Percentiles rank a stretch among this genome's conserved stretches.
These are phyloP conservation scores for Chlorella sp. DNA, from an alignment of 139 green algal species.

Conservation along the genomic window DNA sequence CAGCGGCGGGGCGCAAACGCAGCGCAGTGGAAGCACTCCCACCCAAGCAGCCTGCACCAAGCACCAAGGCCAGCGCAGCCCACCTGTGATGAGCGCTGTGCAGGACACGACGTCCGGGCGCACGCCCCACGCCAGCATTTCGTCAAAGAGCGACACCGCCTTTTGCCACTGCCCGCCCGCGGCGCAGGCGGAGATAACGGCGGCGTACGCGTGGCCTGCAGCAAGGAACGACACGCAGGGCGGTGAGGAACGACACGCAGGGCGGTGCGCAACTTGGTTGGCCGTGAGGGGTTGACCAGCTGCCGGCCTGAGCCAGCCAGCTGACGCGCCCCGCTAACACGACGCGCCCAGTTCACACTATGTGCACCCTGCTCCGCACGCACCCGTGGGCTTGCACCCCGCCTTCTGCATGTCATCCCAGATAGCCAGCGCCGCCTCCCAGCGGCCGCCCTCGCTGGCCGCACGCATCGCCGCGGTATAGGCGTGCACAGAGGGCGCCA, in stretches of 20 bases:
- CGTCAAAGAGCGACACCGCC: slow-evolving; percentile 82
- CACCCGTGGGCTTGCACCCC: slow-evolving; percentile 64
- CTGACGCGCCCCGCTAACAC: no score
- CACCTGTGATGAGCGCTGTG: slow-evolving; percentile 79
- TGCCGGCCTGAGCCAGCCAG: no score
- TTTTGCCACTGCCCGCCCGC: slow-evolving; percentile 74
- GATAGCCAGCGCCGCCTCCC: slow-evolving; percentile 71
- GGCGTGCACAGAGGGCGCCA: slow-evolving; percentile 81
- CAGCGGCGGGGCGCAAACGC: background rate
- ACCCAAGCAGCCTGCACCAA: no score
- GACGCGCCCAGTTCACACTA: no score
- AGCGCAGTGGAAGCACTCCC: no score
- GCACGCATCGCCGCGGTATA: slow-evolving; percentile 90
- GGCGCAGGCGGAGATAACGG: slow-evolving; percentile 84
- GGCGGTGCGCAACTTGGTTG: no score
- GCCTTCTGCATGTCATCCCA: slow-evolving; percentile 82
- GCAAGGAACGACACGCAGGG: background rate
- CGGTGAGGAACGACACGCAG: background rate
- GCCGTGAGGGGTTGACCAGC: no score
- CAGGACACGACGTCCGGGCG: slow-evolving; percentile 89
- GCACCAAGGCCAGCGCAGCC: background rate
- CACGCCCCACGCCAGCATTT: slow-evolving; percentile 79
- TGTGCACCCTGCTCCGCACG: background rate
- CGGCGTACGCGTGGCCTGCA: slow-evolving; percentile 80
- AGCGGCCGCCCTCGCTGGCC: slow-evolving; percentile 75